Evolutionary conservation across 768 basidiomycete species (phyloP).

Genomic region (Phanerochaete sordida): DNA sequence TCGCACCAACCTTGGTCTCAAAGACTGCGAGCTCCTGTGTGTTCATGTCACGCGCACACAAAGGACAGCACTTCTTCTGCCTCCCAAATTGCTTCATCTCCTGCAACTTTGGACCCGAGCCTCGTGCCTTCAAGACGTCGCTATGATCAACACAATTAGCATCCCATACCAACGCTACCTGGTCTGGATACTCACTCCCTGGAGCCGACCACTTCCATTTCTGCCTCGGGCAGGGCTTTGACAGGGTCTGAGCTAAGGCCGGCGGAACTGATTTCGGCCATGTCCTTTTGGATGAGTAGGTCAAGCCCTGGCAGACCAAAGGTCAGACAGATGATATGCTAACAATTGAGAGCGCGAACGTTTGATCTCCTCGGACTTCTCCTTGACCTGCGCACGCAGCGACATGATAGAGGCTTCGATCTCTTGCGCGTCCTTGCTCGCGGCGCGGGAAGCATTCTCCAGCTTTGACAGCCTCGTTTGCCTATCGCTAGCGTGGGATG

Average conservation of each 20-base stretch:
- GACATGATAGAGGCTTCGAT: constrained; percentile 60
- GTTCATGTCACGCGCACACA: constrained; percentile 70
- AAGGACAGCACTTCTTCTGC: constrained; percentile 64
- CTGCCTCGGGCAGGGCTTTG: neutral
- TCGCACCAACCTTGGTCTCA: constrained; percentile 61
- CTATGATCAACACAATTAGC: constrained; percentile 25
- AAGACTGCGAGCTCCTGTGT: constrained; percentile 54
- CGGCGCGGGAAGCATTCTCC: constrained; percentile 38
- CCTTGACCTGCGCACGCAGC: constrained; percentile 55
- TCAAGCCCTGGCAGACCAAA: constrained; percentile 41
- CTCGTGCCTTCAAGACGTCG: constrained; percentile 14
- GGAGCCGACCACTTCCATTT: constrained; percentile 21
- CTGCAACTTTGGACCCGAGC: constrained; percentile 20
- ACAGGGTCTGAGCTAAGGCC: neutral
- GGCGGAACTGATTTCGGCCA: constrained; percentile 22
- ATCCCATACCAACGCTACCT: neutral
- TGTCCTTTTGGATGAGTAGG: constrained; percentile 33
- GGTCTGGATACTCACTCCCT: constrained; percentile 39
- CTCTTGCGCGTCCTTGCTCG: constrained; percentile 57
- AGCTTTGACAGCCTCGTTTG: constrained; percentile 56
- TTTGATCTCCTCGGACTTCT: constrained; percentile 60
- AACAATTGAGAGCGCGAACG: constrained; percentile 36
- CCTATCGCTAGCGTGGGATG: constrained; percentile 47
- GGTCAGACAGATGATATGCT: neutral
- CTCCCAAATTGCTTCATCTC: constrained; percentile 54